Conservation (phyloP, 1,139 yeast genomes). For the Yamadazyma diddensiae region DNA sequence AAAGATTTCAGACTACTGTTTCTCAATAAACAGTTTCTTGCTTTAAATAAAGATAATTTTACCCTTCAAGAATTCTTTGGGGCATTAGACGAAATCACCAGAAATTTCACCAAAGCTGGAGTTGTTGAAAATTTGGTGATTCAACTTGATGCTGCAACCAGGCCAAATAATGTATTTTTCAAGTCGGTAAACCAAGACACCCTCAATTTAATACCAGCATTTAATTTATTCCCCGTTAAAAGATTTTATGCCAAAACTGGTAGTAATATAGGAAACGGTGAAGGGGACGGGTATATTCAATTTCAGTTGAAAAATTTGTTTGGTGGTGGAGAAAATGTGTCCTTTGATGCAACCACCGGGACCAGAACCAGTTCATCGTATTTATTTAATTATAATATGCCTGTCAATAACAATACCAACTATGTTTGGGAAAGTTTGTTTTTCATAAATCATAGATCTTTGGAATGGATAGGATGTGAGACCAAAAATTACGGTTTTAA, state of each 20-base stretch:
- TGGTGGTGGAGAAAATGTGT: constrained; percentile 84
- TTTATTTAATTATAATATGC: constrained; percentile 60
- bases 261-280: constrained; percentile 93
- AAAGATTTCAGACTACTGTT: constrained; percentile 51
- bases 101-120: constrained; percentile 40
- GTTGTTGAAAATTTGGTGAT: constrained; percentile 45
- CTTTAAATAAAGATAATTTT: constrained; percentile 34
- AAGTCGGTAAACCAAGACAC: constrained; percentile 15
- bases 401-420: constrained; percentile 51
- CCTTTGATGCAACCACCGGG: constrained; percentile 75
- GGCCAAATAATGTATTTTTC: constrained; percentile 1
- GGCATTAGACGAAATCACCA: constrained; percentile 42
- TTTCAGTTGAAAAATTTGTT: constrained; percentile 73
- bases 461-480: constrained; percentile 58
- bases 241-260: constrained; percentile 80
- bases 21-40: constrained; percentile 51
- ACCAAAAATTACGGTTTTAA: constrained; percentile 64
- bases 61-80: constrained; percentile 37
- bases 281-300: constrained; percentile 87
- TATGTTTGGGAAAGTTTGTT: constrained; percentile 55
- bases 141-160: constrained; percentile 29
- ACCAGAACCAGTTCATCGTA: constrained; percentile 78
- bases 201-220: constrained; percentile 51
- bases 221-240: constrained; percentile 59
- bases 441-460: constrained; percentile 56